Evolutionary conservation across 805 yeast species (phyloP).

Genomic region (Kazachstania bromeliacearum): DNA sequence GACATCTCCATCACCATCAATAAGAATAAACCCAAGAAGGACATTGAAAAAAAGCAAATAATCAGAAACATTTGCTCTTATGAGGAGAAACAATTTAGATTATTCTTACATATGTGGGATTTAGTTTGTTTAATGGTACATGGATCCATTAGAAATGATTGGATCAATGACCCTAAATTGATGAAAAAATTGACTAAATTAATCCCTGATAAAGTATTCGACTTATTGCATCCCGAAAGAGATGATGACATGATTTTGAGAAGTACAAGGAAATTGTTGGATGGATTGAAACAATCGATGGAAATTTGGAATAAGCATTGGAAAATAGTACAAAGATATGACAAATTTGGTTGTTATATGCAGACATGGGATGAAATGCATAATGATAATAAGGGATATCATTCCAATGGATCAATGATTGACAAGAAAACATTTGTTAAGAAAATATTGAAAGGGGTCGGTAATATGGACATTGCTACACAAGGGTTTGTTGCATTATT

Average conservation of each 20-base stretch:
- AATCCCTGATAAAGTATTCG: conserved; percentile 40
- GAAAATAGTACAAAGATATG: conserved; percentile 33
- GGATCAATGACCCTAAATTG: conserved; percentile 52
- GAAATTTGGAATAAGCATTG: conserved; percentile 50
- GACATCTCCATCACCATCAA: conserved; percentile 24
- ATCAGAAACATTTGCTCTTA: conserved; percentile 34
- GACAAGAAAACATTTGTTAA: conserved; percentile 36
- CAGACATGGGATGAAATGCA: conserved; percentile 39
- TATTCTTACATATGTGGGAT: conserved; percentile 47
- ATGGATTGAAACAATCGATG: conserved; percentile 64
- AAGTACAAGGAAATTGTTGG: conserved; percentile 59
- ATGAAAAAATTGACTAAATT: conserved; percentile 33
- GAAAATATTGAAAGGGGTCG: conserved; percentile 40
- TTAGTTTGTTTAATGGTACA: conserved; percentile 54
- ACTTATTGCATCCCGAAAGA: conserved; percentile 41
- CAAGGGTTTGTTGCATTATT: conserved; percentile 79
- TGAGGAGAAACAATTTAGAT: conserved; percentile 49
- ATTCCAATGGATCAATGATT: conserved; percentile 20
- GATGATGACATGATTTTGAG: conserved; percentile 31
- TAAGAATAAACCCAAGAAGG: conserved; percentile 8
- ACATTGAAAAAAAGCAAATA: conserved; percentile 14
- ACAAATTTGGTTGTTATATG: conserved; percentile 32
- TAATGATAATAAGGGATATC: conserved; percentile 6
- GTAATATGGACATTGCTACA: conserved; percentile 70
- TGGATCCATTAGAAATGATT: conserved; percentile 58